A percentile compares a stretch with the other conserved stretches of the same genome.
Evolutionary conservation across 2,329 filamentous ascomycete genomes (phyloP).

Genomic region (Fonsecaea erecta): DNA sequence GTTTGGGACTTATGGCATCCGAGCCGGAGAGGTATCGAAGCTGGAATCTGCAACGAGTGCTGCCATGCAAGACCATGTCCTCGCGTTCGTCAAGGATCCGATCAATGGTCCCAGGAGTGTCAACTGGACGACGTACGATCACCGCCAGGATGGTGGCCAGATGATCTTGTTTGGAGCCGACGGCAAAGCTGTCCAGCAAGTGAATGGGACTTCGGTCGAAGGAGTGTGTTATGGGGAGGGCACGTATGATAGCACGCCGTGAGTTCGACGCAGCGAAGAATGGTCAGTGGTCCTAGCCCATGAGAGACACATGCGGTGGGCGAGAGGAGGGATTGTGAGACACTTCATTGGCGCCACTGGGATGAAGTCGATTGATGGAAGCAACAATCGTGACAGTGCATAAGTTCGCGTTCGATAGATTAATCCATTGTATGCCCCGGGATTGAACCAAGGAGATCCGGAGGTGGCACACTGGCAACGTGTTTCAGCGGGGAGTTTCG

Average conservation of each 20-base stretch:
- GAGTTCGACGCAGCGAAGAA: neutral
- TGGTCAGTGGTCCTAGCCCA: neutral
- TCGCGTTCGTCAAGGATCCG: conserved; percentile 38
- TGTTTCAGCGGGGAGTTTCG: conserved; percentile 12
- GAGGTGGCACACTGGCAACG: conserved; percentile 4
- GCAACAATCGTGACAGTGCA: neutral
- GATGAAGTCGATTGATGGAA: neutral
- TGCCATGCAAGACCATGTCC: conserved; percentile 38
- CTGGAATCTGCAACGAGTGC: conserved; percentile 35
- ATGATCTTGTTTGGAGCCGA: conserved; percentile 8
- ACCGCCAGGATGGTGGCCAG: neutral
- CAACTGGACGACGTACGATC: conserved; percentile 25
- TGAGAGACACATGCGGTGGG: neutral
- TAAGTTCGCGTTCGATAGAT: neutral
- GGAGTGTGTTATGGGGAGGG: conserved; percentile 12
- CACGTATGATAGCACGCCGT: conserved; percentile 6
- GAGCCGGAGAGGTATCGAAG: conserved; percentile 1
- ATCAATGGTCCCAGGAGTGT: conserved; percentile 19
- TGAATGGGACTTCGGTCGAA: conserved; percentile 7
- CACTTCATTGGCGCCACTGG: neutral
- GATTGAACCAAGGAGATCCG: neutral
- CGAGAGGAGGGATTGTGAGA: neutral
- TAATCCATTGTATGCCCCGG: neutral
- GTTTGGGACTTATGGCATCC: conserved; percentile 47
- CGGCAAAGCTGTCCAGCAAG: conserved; percentile 2